These are phyloP conservation scores for Ambispora gerdemannii DNA, from an alignment of 192 early-diverging fungal genomes.

Conservation along the genomic window DNA sequence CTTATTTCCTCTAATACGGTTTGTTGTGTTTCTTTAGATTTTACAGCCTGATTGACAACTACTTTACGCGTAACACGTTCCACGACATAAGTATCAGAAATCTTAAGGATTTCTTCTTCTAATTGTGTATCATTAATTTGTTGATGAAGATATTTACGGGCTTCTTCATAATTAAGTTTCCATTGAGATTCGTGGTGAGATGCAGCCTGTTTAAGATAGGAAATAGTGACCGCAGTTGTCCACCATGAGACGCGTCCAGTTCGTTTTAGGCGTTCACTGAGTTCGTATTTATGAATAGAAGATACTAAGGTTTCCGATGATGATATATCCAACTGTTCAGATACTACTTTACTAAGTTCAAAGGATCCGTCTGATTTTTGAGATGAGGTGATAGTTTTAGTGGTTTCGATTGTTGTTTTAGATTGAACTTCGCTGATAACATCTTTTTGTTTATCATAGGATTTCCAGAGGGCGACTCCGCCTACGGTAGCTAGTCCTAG, in stretches of 20 bases:
- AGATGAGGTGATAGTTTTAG: background rate
- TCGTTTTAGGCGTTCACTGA: background rate
- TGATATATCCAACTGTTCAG: background rate
- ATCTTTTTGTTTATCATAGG: background rate
- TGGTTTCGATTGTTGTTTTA: background rate
- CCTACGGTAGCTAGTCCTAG: background rate
- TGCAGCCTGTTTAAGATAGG: background rate
- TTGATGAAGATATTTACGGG: background rate
- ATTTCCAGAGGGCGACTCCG: background rate
- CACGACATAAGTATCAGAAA: background rate
- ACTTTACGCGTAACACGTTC: background rate
- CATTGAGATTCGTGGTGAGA: background rate
- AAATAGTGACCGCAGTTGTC: background rate
- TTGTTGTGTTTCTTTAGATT: background rate
- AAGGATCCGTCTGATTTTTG: background rate
- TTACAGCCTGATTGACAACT: background rate
- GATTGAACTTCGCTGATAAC: background rate
- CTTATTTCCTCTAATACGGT: background rate
- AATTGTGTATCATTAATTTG: background rate
- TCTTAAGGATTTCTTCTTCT: background rate
- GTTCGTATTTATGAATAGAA: background rate
- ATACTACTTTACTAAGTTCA: background rate
- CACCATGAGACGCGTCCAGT: background rate
- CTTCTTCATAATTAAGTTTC: background rate
- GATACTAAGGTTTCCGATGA: background rate